Evolutionary conservation across 441 rosid species (phyloP).

Genomic region (Brassica balearica): DNA sequence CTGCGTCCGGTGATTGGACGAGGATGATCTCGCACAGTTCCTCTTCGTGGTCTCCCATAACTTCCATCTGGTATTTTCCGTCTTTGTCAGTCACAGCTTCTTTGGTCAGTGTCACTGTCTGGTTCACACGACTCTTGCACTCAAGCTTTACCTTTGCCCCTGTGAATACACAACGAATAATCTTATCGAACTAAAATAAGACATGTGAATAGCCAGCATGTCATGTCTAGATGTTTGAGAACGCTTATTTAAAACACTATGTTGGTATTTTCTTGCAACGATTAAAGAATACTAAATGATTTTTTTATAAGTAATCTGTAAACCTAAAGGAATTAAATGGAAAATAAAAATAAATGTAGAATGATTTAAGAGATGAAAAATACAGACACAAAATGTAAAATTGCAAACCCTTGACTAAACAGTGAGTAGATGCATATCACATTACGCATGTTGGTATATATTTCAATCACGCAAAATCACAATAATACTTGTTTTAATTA

Average conservation of each 20-base stretch:
- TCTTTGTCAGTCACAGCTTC: conserved; percentile 51
- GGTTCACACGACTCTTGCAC: conserved; percentile 54
- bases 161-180: neutral
- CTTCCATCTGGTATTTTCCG: conserved; percentile 53
- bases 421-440: neutral
- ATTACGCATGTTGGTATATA: neutral
- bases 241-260: neutral
- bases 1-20: conserved; percentile 51
- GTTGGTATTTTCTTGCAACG: neutral
- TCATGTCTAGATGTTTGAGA: neutral
- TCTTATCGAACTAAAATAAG: neutral
- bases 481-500: neutral
- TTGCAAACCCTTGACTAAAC: neutral
- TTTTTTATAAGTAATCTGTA: neutral
- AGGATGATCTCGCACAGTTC: conserved; percentile 56
- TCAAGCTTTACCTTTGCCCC: conserved; percentile 61
- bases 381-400: neutral
- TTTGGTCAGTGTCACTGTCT: conserved; percentile 39
- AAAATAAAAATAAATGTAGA: neutral
- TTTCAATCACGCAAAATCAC: neutral
- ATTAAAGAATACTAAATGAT: neutral
- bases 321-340: neutral
- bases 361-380: conserved; percentile 4
- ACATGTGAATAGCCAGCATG: neutral
- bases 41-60: conserved; percentile 62